Percentiles rank a stretch among this genome's conserved stretches.
phyloP scores from a whole-genome alignment of 2,329 filamentous ascomycete genomes.

The Beauveria scarabaeidicola region DNA sequence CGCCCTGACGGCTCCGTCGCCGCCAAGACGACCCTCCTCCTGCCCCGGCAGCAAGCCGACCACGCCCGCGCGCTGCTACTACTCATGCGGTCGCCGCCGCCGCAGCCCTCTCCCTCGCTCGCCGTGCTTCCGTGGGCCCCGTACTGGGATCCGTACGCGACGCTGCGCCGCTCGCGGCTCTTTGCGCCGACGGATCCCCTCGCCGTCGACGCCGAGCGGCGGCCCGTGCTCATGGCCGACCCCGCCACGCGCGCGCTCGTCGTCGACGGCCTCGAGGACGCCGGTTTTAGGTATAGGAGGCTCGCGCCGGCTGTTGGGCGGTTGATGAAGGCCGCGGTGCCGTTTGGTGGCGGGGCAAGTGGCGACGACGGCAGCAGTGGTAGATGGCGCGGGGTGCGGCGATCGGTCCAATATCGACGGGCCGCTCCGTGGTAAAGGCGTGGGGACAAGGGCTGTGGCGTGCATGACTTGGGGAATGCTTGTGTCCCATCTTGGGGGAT shows the following conservation, averaged over 20 bases:
- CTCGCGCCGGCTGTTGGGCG: slow-evolving; percentile 46
- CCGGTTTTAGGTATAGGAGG: slow-evolving; percentile 49
- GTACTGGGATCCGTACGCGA: slow-evolving; percentile 55
- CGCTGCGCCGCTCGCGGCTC: slow-evolving; percentile 36
- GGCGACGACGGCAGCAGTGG: too few relatives aligned
- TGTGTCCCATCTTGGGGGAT: too few relatives aligned
- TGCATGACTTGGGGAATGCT: too few relatives aligned
- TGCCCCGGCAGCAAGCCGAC: slow-evolving; percentile 52
- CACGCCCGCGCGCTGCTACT: slow-evolving; percentile 45
- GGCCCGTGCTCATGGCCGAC: slow-evolving; percentile 49
- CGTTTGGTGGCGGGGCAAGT: slow-evolving; percentile 18
- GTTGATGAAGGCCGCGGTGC: slow-evolving; percentile 50
- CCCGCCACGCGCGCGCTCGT: slow-evolving; percentile 59
- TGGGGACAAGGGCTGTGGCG: too few relatives aligned
- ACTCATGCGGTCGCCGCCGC: slow-evolving; percentile 37
- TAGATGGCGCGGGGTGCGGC: too few relatives aligned
- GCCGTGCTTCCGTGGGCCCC: slow-evolving; percentile 44
- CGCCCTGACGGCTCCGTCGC: slow-evolving; percentile 29
- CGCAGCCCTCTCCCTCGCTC: slow-evolving; percentile 39
- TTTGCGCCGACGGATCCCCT: slow-evolving; percentile 18
- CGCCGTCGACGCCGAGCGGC: slow-evolving; percentile 11
- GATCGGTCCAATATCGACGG: too few relatives aligned
- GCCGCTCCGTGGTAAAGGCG: slow-evolving; percentile 24
- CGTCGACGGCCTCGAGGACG: slow-evolving; percentile 42
- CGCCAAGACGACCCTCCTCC: slow-evolving; percentile 50